Conservation (phyloP, 108 stramenopile genomes). For the Skeletonema grethae region DNA sequence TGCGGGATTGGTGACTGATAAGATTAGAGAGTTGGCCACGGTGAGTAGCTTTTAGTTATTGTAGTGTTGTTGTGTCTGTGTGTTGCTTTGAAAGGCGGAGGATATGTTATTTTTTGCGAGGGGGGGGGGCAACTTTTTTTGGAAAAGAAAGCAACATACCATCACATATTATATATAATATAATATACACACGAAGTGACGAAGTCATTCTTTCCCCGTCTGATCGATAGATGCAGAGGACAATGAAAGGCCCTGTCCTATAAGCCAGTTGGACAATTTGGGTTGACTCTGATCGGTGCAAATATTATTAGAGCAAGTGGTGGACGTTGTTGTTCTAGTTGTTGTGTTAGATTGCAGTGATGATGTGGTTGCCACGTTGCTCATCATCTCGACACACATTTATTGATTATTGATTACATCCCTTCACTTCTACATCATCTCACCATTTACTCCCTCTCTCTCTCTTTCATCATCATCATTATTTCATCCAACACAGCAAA, state of each 20-base stretch:
- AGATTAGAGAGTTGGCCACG: conserved; percentile 81
- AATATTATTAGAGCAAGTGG: background rate
- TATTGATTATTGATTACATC: no score
- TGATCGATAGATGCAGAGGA: conserved; percentile 86
- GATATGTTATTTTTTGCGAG: background rate
- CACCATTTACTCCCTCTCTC: no score
- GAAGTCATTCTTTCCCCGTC: conserved; percentile 92
- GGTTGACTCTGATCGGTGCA: conserved; percentile 86
- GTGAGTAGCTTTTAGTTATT: conserved; percentile 42
- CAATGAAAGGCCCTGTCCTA: conserved; percentile 85
- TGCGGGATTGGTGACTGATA: conserved; percentile 69
- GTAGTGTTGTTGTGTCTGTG: background rate
- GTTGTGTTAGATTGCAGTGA: no score
- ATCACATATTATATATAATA: no score
- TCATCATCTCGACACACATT: no score
- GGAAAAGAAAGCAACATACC: no score
- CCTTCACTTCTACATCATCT: no score
- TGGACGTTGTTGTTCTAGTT: background rate
- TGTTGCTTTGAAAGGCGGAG: background rate
- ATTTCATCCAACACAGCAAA: conserved; percentile 44
- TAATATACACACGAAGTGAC: conserved; percentile 60
- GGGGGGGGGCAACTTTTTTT: background rate
- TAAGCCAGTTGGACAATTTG: conserved; percentile 88
- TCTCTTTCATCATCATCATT: background rate
- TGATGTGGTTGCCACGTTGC: no score